Base-by-base conservation (phyloP, 495 filamentous ascomycete species). In the Paragyromitra xinjiangensis region DNA sequence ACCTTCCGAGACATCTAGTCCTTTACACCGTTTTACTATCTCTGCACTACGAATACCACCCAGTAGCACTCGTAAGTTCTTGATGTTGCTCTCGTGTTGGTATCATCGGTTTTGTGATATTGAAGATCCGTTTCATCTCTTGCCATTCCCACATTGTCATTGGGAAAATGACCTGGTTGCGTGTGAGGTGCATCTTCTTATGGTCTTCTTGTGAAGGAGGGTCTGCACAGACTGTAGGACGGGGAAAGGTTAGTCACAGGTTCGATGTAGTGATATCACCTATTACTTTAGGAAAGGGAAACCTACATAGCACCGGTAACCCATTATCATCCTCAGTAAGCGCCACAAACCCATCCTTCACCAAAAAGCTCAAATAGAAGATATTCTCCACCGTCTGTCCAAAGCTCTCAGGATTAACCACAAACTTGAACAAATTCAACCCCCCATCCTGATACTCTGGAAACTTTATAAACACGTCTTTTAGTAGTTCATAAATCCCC, bases 341-440 rank as follows among this genome's bases (percentile, higher is more conserved):
- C 0, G 81, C 91, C 11, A 92, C 87, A 68, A 85, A 88, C 6
- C 95, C 94, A 83, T 99, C 96, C 66, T 91, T 89, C 69, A 98
- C 93, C 69, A 99, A 84, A 83, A 99, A 99, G 82, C 92, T 95
- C 71, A 97, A 87, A 81, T 98, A 98, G 84, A 99, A 99, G 79
- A 99, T 84, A 83, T 99, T 99, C 83, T 99, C 95, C 3, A 98
- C 89, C 1, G 93, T 98, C 84, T 99, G 96, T 0, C 94, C 94
- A 80, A 98, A 99, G 0, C 92, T 96, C 0, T 84, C 83, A 3
- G 95, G 95, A 77, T 99, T 97, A 71, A 98, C 86, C 42, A 93
- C 92, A 77, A 97, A 97, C 51, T 89, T 87, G 83, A 97, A 91
- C 9, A 98, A 85, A 16, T 90, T 88, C 1, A 97, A 85, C 5